These are phyloP conservation scores for Yamadazyma oceani DNA, from an alignment of 1,139 yeast species.

Conservation along the genomic window DNA sequence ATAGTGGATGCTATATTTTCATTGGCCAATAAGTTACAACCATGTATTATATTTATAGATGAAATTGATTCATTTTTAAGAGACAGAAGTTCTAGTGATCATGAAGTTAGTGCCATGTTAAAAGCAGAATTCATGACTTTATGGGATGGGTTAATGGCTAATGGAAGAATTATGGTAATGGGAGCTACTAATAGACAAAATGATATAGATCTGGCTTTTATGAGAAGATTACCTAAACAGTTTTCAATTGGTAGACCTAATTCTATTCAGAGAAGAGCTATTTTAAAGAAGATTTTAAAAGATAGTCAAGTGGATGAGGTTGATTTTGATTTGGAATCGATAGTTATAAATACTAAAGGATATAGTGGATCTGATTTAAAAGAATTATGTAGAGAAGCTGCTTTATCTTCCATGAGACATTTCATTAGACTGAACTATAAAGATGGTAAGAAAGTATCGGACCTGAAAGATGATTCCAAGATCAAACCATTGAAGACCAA, in stretches of 20 bases:
- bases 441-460: slow-evolving; percentile 39
- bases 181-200: slow-evolving; percentile 95
- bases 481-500: slow-evolving; percentile 47
- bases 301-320: slow-evolving; percentile 59
- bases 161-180: slow-evolving; percentile 80
- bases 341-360: slow-evolving; percentile 70
- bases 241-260: slow-evolving; percentile 80
- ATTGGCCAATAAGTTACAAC: slow-evolving; percentile 85
- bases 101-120: slow-evolving; percentile 92
- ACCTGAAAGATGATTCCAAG: slow-evolving; percentile 24
- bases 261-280: slow-evolving; percentile 64
- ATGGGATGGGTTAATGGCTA: slow-evolving; percentile 88
- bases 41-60: slow-evolving; percentile 93
- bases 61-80: slow-evolving; percentile 94
- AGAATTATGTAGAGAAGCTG: slow-evolving; percentile 92
- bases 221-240: slow-evolving; percentile 90
- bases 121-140: slow-evolving; percentile 97
- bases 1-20: slow-evolving; percentile 92
- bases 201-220: slow-evolving; percentile 89
- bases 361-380: slow-evolving; percentile 89
- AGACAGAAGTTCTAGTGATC: slow-evolving; percentile 82
- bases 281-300: slow-evolving; percentile 62
- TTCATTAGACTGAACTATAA: slow-evolving; percentile 56
- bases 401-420: slow-evolving; percentile 84
- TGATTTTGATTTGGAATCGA: slow-evolving; percentile 58